These are phyloP conservation scores for Posidonia australis DNA, from an alignment of 106 monocot genomes.

Conservation along the genomic window DNA sequence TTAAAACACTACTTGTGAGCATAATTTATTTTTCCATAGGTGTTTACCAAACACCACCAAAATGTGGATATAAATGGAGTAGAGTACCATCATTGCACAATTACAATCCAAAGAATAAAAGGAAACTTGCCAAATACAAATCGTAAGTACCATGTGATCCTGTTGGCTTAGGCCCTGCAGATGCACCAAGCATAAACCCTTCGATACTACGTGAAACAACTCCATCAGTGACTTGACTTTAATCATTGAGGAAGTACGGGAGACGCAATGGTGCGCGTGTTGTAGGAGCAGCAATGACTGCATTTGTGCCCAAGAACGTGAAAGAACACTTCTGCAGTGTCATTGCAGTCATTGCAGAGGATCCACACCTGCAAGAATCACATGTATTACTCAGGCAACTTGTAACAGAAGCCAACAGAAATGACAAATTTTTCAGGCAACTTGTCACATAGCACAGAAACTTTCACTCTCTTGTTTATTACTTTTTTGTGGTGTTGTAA, in stretches of 20 bases:
- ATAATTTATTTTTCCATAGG: no score
- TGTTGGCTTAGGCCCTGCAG: background rate
- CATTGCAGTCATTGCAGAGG: constrained; percentile 83
- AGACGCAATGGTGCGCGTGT: constrained; percentile 26
- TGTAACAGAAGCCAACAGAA: background rate
- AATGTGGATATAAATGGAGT: no score
- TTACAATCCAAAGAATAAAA: no score
- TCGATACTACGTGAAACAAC: background rate
- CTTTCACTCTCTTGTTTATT: no score
- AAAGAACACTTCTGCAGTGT: constrained; percentile 47
- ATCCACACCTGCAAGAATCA: constrained; percentile 59
- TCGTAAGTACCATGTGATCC: no score
- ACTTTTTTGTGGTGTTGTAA: no score
- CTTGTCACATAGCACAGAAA: no score
- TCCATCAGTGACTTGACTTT: background rate
- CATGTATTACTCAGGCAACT: background rate
- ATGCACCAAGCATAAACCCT: background rate
- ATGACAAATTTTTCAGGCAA: no score
- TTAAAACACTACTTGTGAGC: no score
- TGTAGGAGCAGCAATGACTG: constrained; percentile 28
- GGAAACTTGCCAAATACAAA: no score
- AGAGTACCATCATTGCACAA: no score
- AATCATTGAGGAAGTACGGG: constrained; percentile 18
- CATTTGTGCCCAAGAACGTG: constrained; percentile 41
- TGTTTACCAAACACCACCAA: no score